phyloP scores from a whole-genome alignment of 768 basidiomycete genomes.

The Mycena olivaceomarginata region DNA sequence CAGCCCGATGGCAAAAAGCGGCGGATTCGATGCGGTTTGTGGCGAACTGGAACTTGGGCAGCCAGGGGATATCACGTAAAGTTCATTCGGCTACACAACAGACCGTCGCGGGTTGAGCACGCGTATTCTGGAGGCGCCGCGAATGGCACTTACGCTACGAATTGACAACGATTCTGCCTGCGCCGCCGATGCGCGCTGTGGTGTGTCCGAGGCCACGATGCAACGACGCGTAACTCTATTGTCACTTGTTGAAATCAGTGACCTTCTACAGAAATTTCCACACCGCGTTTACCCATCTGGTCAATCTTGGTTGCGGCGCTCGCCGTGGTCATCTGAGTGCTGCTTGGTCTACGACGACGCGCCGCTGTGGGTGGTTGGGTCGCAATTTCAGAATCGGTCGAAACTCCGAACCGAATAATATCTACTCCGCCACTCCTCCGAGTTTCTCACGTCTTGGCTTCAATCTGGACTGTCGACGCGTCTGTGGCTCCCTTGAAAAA shows the following conservation, averaged over 20 bases:
- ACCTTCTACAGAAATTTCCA: constrained; percentile 35
- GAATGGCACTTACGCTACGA: constrained; percentile 30
- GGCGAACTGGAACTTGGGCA: constrained; percentile 39
- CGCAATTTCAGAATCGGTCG: constrained; percentile 5
- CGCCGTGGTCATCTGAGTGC: constrained; percentile 22
- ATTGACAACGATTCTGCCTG: constrained; percentile 16
- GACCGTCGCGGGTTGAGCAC: constrained; percentile 20
- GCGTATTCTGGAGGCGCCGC: constrained; percentile 21
- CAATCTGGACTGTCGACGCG: not conserved
- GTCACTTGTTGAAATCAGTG: constrained; percentile 31
- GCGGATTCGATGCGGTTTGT: constrained; percentile 41
- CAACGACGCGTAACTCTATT: constrained; percentile 43
- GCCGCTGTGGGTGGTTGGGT: constrained; percentile 16
- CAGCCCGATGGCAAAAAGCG: constrained; percentile 28
- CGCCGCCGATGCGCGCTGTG: constrained; percentile 33
- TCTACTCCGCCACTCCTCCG: constrained; percentile 21
- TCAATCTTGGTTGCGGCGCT: constrained; percentile 11
- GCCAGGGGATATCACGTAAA: constrained; percentile 40
- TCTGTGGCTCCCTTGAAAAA: not conserved
- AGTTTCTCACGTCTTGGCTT: constrained; percentile 37
- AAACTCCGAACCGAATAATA: constrained; percentile 31
- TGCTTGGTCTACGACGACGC: not conserved
- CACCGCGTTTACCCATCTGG: constrained; percentile 18
- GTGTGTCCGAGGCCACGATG: constrained; percentile 43
- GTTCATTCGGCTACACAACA: constrained; percentile 39